phyloP scores from a whole-genome alignment of 371 early-diverging fungal species.

The Zancudomyces culisetae region DNA sequence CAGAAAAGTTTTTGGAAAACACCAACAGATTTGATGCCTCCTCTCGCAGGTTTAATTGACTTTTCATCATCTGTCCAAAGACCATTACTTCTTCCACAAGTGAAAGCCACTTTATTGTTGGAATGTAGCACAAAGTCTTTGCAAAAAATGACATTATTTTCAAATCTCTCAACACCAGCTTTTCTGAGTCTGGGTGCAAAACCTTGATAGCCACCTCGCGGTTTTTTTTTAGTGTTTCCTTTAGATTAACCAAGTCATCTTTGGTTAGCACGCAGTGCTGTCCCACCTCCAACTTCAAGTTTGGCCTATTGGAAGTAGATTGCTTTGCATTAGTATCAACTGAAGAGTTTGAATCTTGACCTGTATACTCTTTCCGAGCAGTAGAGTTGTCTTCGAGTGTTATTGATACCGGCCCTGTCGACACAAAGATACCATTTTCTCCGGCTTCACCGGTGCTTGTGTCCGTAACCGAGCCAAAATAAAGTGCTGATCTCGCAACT shows the following conservation, averaged over 20 bases:
- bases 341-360: too few species aligned
- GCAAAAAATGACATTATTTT: conserved; percentile 56
- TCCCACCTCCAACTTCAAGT: background rate
- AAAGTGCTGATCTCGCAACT: background rate
- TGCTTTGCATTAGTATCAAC: background rate
- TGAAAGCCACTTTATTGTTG: conserved; percentile 61
- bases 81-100: conserved; percentile 68
- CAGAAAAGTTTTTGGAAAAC: conserved; percentile 48
- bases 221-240: conserved; percentile 3
- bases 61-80: conserved; percentile 83
- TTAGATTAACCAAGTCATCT: background rate
- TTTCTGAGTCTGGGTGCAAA: conserved; percentile 62
- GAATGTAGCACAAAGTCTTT: conserved; percentile 37
- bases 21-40: conserved; percentile 57
- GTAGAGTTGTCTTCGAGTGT: background rate
- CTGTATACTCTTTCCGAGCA: background rate
- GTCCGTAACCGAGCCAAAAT: background rate
- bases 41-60: conserved; percentile 67
- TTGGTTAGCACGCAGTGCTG: background rate
- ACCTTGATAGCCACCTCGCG: conserved; percentile 80
- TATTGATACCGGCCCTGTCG: background rate
- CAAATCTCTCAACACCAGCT: conserved; percentile 55
- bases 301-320: background rate
- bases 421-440: background rate
- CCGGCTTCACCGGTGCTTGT: background rate